Evolutionary conservation across 148 eudicot species (phyloP), one percentile per base, ranked within the genome.

Genomic region (Dysphania ambrosioides): DNA sequence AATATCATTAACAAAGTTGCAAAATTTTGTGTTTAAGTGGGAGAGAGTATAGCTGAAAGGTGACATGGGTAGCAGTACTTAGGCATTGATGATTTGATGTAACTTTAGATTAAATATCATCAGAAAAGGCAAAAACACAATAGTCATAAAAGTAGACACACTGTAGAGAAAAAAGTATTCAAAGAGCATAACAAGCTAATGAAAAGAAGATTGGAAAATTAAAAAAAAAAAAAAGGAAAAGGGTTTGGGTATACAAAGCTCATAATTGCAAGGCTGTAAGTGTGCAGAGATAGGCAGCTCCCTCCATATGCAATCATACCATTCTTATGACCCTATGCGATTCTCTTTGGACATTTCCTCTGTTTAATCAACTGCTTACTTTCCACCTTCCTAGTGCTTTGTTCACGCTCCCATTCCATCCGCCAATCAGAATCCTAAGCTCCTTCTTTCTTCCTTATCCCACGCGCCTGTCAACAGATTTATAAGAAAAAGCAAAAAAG

Each of bases 251-350:
- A 56, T 71, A 32, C 5, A 21, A 34, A 35, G n/a, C 30, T 71
- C 42, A 71, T 71, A 72, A 72, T 57, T 72, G 75, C 57, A 40
- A 73, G 57, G 76, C 68, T 61, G 68, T 60, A 36, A 11, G 51
- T 16, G 16, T 60, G 56, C 34, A 57, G 49, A 42, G 18, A 11
- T 57, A 35, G 31, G 31, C 31, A 55, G 31, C 65, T 32, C 74
- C 40, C 44, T 72, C 47, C 77, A 65, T n/a, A 66, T 74, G 72
- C 78, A 75, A 75, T 75, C 72, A 75, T 75, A 56, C 19, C 76
- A 42, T 31, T 73, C 36, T 73, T 26, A 60, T 61, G 57, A 60
- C 57, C 64, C 51, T 27, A 60, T 24, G 34, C 19, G 63, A 32
- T 71, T 71, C 74, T 71, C 47, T 71, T 55, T 67, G 71, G 71